Evolutionary conservation across 805 yeast species (phyloP).

Genomic region (Cyberlindnera xishuangbannaensis): DNA sequence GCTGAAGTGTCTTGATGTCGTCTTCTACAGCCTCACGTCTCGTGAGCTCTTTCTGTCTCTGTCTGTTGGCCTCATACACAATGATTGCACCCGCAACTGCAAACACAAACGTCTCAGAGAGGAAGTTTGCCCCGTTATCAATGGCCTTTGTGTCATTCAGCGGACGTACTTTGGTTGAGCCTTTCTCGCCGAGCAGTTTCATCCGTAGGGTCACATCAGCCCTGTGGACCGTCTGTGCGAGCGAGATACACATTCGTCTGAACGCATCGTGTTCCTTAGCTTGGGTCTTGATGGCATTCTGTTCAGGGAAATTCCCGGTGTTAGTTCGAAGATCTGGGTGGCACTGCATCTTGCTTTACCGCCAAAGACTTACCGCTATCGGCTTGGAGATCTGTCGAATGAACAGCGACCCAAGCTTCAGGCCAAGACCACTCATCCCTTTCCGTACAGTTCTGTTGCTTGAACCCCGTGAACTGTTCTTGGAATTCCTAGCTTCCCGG

Average conservation of each 20-base stretch:
- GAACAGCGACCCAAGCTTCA: constrained; percentile 65
- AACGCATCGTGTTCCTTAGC: constrained; percentile 69
- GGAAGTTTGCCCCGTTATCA: constrained; percentile 73
- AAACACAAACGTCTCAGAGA: constrained; percentile 74
- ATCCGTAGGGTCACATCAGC: constrained; percentile 59
- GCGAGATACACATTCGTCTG: constrained; percentile 51
- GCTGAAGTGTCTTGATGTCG: constrained; percentile 64
- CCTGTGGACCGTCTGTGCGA: constrained; percentile 69
- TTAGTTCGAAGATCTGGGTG: background rate
- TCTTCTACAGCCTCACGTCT: constrained; percentile 65
- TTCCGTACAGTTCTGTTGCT: background rate
- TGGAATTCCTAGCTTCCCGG: no score
- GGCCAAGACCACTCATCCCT: constrained; percentile 68
- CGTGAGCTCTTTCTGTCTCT: constrained; percentile 54
- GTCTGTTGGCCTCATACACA: constrained; percentile 63
- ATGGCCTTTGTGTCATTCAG: constrained; percentile 78
- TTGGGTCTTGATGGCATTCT: constrained; percentile 59
- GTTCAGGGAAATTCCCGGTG: background rate
- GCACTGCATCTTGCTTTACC: background rate
- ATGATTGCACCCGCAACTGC: constrained; percentile 75
- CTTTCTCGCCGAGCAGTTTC: constrained; percentile 35
- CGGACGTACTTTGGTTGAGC: constrained; percentile 53
- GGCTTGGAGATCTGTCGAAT: constrained; percentile 78
- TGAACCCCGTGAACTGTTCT: background rate
- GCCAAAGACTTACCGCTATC: constrained; percentile 37